Base-by-base conservation (phyloP, 352 stramenopile genomes). In the Pythium volutum region DNA sequence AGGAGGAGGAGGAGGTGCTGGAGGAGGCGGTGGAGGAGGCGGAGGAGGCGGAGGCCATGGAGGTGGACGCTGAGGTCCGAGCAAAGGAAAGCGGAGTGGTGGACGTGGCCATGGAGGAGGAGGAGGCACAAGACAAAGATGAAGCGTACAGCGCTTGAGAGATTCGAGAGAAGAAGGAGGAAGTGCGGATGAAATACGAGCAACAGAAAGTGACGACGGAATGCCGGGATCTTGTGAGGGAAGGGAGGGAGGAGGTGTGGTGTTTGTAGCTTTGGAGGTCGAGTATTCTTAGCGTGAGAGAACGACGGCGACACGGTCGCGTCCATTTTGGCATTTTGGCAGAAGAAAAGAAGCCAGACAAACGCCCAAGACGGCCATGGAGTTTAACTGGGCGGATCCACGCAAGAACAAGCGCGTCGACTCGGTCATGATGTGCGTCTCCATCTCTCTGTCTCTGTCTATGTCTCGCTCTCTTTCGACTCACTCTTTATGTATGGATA, bases 361-460 rank as follows among this genome's bases (percentile, higher is more conserved):
- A 4, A 29, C 7, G 11, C 11, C 5, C 4, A 22, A 14, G 22
- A 51, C 3, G 47, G 8, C 6, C 2, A 91, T 91, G 82, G 74
- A 89, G 27, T 94, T 84, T 74, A 94, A 94, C 74, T 94, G 84
- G 84, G 74, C 74, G 20, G 82, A 92, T 42, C 84, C 82, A 29
- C 84, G 81, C 70, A 90, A 91, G 63, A 94, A 91, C 70, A 88
- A 79, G 51, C 69, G 77, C 48, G 60, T 92, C 4, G 76, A 74
- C 34, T 76, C 74, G 1, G 77, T 84, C 42, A 88, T 94, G 74
- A 92, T 94, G 84, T 94, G 34, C 31, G 77, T 76, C 22, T 48
- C 26, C 10, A 2, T 23, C 20, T 34, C 23, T n/a, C 38, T 61
- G 16, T 48, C 33, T 33, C 49, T 38, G 10, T 33, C 25, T n/a